These are phyloP conservation scores for Knoxdaviesia proteae DNA, from an alignment of 2,329 filamentous ascomycete species.

Conservation along the genomic window DNA sequence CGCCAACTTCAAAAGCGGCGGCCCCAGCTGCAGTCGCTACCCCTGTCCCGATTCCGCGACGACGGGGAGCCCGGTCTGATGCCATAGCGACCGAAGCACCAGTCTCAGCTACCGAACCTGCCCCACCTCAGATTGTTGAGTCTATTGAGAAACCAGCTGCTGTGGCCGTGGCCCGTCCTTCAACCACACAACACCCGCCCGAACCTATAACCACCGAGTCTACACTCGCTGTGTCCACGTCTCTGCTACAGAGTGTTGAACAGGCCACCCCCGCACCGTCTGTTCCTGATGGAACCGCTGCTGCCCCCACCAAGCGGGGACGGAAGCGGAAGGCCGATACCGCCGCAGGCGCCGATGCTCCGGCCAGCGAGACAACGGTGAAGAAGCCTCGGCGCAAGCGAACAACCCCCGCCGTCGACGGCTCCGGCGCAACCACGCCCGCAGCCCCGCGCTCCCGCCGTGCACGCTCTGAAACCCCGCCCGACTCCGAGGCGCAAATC, in stretches of 20 bases:
- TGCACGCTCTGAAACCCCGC: constrained; percentile 33
- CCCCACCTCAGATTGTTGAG: too few relatives aligned
- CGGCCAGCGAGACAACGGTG: neutral
- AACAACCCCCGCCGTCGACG: constrained; percentile 6
- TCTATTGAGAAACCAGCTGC: too few relatives aligned
- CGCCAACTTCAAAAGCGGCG: too few relatives aligned
- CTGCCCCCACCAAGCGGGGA: constrained; percentile 1
- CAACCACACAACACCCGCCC: too few relatives aligned
- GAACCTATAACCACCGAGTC: too few relatives aligned
- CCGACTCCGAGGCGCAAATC: constrained; percentile 37
- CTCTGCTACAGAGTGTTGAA: too few relatives aligned
- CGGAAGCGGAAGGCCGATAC: constrained; percentile 12
- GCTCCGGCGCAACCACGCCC: constrained; percentile 5
- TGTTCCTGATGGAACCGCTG: neutral
- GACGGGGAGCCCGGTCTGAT: too few relatives aligned
- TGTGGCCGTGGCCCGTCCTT: too few relatives aligned
- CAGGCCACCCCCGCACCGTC: neutral
- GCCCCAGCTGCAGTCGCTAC: too few relatives aligned
- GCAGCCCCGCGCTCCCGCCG: constrained; percentile 10
- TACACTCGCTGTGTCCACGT: too few relatives aligned
- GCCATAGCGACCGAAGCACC: too few relatives aligned
- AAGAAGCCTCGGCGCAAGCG: constrained; percentile 2
- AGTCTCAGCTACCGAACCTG: neutral
- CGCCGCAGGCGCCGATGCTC: neutral
- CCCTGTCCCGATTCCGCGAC: too few relatives aligned